Evolutionary conservation across 163 green algal genomes (phyloP).

Genomic region (Chlorella variabilis): DNA sequence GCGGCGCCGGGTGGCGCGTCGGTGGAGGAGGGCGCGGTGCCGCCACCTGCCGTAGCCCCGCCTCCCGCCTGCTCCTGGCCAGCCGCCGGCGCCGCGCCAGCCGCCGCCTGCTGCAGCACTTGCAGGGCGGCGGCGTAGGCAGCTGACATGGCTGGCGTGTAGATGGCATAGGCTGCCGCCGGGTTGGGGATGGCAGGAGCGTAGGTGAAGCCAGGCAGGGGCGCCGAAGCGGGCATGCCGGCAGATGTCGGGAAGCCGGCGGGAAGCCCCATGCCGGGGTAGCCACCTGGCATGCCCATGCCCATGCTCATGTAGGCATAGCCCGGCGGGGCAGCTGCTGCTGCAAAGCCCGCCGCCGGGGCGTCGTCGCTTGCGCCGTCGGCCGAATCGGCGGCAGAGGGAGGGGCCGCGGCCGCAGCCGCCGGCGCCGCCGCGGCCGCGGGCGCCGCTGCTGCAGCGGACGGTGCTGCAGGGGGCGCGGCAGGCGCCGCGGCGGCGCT

Average conservation of each 20-base stretch:
- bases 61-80: neutral
- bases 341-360: too few species aligned
- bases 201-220: conserved; percentile 6
- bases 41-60: too few species aligned
- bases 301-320: neutral
- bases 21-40: neutral
- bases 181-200: too few species aligned
- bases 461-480: neutral
- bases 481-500: neutral
- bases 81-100: neutral
- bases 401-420: neutral
- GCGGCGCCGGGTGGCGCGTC: neutral
- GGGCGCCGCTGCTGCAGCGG: neutral
- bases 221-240: neutral
- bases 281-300: neutral
- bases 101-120: conserved; percentile 29
- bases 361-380: too few species aligned
- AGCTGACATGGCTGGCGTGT: conserved; percentile 30
- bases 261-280: neutral
- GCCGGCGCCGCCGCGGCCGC: neutral
- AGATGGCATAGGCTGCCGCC: too few species aligned
- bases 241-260: neutral
- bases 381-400: too few species aligned
- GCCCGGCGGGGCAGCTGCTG: neutral
- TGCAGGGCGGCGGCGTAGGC: conserved; percentile 52